These are phyloP conservation scores for Aspergillus carbonarius DNA, from an alignment of 2,329 filamentous ascomycete genomes.

Conservation along the genomic window DNA sequence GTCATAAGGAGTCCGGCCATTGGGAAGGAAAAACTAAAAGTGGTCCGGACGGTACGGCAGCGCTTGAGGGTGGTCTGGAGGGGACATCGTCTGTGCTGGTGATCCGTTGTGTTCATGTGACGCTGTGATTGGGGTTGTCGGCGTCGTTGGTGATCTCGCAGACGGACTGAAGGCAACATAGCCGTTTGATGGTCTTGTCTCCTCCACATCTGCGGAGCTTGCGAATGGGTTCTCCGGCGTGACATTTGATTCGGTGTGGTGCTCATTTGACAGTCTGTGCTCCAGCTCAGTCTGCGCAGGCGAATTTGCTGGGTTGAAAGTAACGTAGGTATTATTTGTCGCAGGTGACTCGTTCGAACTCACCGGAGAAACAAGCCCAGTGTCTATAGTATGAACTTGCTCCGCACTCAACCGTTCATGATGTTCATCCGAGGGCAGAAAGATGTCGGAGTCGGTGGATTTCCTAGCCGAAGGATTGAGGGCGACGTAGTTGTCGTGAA, in stretches of 20 bases:
- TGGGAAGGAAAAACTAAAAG: not conserved
- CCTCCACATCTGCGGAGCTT: not conserved
- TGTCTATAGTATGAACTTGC: not conserved
- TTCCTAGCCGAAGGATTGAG: not conserved
- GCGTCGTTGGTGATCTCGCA: not conserved
- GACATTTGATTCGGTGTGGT: not conserved
- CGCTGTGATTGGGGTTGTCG: not conserved
- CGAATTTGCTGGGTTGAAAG: not conserved
- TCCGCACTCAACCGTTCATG: not conserved
- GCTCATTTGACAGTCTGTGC: not conserved
- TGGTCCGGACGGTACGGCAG: not conserved
- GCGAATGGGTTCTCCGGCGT: not conserved
- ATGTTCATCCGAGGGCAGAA: not conserved
- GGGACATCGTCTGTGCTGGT: not conserved
- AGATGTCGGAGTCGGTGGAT: not conserved
- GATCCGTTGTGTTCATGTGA: not conserved
- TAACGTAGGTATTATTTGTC: not conserved
- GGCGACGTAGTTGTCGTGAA: not conserved
- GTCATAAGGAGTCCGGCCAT: conserved; percentile 14
- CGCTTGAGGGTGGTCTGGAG: not conserved
- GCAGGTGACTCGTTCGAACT: not conserved
- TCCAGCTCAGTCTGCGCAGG: not conserved
- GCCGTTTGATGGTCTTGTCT: not conserved
- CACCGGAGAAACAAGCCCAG: not conserved
- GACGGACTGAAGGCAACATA: not conserved